Conservation (phyloP, 306 rosid genomes). For the Lathyrus sativus region DNA sequence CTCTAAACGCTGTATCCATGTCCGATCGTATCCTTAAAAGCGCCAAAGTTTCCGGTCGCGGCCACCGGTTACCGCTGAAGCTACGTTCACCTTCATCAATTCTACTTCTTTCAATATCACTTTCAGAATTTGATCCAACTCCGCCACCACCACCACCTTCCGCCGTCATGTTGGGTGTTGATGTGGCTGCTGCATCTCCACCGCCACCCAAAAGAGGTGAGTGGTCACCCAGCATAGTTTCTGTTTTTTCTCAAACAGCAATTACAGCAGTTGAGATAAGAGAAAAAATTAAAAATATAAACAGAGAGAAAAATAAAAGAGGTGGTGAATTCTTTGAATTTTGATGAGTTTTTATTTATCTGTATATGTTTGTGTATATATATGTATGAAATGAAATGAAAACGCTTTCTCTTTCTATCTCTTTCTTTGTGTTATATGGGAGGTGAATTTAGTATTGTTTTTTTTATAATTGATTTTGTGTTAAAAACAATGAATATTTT, state of each 20-base stretch:
- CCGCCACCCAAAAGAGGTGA: constrained; percentile 48
- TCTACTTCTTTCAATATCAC: constrained; percentile 50
- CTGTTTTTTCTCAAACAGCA: constrained; percentile 39
- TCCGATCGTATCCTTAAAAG: constrained; percentile 85
- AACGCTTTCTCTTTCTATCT: constrained; percentile 35
- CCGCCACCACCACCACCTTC: constrained; percentile 8
- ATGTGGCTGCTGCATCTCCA: constrained; percentile 42
- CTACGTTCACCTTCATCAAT: constrained; percentile 70
- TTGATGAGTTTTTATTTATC: constrained; percentile 58
- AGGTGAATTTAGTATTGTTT: constrained; percentile 64
- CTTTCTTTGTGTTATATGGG: constrained; percentile 1
- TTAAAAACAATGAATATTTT: constrained; percentile 35
- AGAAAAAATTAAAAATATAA: constrained; percentile 44
- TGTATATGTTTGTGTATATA: constrained; percentile 5
- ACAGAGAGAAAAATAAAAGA: constrained; percentile 30
- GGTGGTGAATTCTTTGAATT: constrained; percentile 68
- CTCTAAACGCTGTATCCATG: constrained; percentile 86
- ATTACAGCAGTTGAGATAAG: constrained; percentile 55
- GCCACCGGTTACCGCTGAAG: constrained; percentile 94
- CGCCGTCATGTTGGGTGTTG: constrained; percentile 31
- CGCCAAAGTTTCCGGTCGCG: constrained; percentile 84
- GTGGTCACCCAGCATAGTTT: constrained; percentile 68
- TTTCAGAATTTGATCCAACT: constrained; percentile 68
- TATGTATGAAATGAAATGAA: constrained; percentile 38
- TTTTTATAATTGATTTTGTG: background rate